These are phyloP conservation scores for Conticribra guillardii DNA, from an alignment of 108 stramenopile species.

Conservation along the genomic window DNA sequence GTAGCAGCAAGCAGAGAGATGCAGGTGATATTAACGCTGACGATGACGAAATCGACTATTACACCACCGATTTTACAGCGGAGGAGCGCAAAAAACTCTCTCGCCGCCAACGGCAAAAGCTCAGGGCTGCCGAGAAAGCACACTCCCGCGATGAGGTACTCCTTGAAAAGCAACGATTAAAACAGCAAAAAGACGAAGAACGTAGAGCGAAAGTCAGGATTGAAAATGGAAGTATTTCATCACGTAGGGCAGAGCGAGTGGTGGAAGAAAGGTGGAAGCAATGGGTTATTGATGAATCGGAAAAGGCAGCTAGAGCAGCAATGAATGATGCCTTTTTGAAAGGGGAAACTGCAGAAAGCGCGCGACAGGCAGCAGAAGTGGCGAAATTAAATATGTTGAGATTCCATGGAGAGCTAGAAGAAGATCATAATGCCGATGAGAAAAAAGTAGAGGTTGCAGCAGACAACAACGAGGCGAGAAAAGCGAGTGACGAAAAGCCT, in stretches of 20 bases:
- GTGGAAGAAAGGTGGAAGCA: slow-evolving; percentile 55
- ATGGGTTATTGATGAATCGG: slow-evolving; percentile 57
- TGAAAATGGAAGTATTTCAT: slow-evolving; percentile 38
- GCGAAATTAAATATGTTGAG: slow-evolving; percentile 44
- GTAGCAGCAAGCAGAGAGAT: slow-evolving; percentile 33
- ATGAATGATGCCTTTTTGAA: slow-evolving; percentile 68
- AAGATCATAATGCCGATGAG: slow-evolving; percentile 11
- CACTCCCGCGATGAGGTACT: slow-evolving; percentile 52
- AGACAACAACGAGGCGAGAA: background rate
- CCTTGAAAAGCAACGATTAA: slow-evolving; percentile 40
- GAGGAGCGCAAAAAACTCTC: slow-evolving; percentile 53
- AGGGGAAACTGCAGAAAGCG: slow-evolving; percentile 52
- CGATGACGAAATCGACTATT: slow-evolving; percentile 43
- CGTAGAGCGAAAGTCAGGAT: slow-evolving; percentile 44
- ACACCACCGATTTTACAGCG: slow-evolving; percentile 42
- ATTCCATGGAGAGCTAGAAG: slow-evolving; percentile 50
- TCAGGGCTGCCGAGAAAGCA: slow-evolving; percentile 64
- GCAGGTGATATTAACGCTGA: slow-evolving; percentile 32
- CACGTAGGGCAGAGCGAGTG: slow-evolving; percentile 50
- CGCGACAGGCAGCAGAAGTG: slow-evolving; percentile 50
- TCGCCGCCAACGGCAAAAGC: slow-evolving; percentile 59
- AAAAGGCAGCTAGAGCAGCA: slow-evolving; percentile 55
- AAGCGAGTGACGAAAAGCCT: too few species aligned
- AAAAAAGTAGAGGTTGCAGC: background rate
- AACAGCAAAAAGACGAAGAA: slow-evolving; percentile 48